phyloP scores from a whole-genome alignment of 805 yeast species.

The Candida parachauliodes region DNA sequence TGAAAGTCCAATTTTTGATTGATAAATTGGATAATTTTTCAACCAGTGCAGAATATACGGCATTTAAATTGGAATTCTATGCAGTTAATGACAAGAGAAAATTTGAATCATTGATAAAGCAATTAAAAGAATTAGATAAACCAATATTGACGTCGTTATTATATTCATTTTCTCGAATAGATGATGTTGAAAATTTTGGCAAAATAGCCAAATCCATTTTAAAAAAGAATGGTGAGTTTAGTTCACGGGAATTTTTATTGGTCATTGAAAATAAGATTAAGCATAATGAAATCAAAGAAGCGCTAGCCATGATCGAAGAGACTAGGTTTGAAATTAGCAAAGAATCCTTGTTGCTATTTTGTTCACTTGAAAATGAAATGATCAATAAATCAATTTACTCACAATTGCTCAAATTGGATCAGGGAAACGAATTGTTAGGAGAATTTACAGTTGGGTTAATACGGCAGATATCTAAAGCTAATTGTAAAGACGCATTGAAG shows the following conservation, averaged over 20 bases:
- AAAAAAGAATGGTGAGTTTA: constrained; percentile 21
- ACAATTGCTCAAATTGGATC: constrained; percentile 9
- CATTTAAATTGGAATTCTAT: constrained; percentile 5
- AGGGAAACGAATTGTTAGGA: constrained; percentile 13
- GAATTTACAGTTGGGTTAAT: constrained; percentile 18
- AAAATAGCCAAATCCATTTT: constrained; percentile 26
- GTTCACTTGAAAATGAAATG: constrained; percentile 2
- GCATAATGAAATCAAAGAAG: constrained; percentile 21
- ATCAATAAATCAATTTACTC: background rate
- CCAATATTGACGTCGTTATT: constrained; percentile 32
- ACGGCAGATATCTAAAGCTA: constrained; percentile 6
- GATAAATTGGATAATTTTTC: background rate
- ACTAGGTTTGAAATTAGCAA: constrained; percentile 21
- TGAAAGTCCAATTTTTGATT: background rate
- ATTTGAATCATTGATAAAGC: constrained; percentile 19
- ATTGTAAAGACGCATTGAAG: background rate
- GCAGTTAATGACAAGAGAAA: constrained; percentile 4
- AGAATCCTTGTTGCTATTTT: constrained; percentile 24
- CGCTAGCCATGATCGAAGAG: constrained; percentile 19
- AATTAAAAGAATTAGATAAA: constrained; percentile 25
- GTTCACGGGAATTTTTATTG: constrained; percentile 22
- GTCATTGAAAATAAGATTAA: constrained; percentile 24
- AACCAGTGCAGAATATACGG: background rate
- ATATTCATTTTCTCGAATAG: constrained; percentile 23
- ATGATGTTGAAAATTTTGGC: constrained; percentile 26